Evolutionary conservation across 768 basidiomycete species (phyloP).

Genomic region (Gyrodon lividus): DNA sequence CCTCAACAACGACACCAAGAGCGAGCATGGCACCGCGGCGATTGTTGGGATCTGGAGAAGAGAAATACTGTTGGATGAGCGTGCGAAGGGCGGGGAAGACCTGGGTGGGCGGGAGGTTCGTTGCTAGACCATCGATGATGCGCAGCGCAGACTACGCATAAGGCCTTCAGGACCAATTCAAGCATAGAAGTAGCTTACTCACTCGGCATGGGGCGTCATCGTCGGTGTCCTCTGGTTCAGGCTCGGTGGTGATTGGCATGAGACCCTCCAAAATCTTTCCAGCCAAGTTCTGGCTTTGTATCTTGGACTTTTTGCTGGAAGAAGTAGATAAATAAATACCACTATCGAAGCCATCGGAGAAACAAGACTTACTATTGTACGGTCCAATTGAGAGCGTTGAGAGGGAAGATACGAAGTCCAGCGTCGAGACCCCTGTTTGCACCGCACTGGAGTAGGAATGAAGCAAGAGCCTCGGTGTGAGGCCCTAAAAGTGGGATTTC

Average conservation of each 20-base stretch:
- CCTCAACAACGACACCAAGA: conserved; percentile 93
- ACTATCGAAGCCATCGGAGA: background rate
- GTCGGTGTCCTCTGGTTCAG: conserved; percentile 90
- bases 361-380: conserved; percentile 77
- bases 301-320: conserved; percentile 90
- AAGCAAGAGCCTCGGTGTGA: conserved; percentile 81
- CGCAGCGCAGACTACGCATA: conserved; percentile 79
- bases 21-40: conserved; percentile 95
- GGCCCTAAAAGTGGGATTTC: conserved; percentile 93
- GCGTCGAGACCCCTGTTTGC: conserved; percentile 71
- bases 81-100: conserved; percentile 90
- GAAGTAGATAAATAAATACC: conserved; percentile 7
- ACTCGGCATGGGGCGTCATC: conserved; percentile 92
- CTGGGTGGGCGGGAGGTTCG: conserved; percentile 88
- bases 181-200: conserved; percentile 28
- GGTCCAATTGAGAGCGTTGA: conserved; percentile 96
- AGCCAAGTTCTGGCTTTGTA: conserved; percentile 83
- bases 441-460: conserved; percentile 85
- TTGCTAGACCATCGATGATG: conserved; percentile 89
- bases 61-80: conserved; percentile 83
- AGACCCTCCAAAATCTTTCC: conserved; percentile 85
- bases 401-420: conserved; percentile 83
- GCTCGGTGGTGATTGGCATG: conserved; percentile 92
- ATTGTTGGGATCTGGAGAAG: conserved; percentile 69
- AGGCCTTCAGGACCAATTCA: conserved; percentile 7